Base-by-base conservation (phyloP, 2,329 filamentous ascomycete genomes). In the Fusarium austroafricanum region DNA sequence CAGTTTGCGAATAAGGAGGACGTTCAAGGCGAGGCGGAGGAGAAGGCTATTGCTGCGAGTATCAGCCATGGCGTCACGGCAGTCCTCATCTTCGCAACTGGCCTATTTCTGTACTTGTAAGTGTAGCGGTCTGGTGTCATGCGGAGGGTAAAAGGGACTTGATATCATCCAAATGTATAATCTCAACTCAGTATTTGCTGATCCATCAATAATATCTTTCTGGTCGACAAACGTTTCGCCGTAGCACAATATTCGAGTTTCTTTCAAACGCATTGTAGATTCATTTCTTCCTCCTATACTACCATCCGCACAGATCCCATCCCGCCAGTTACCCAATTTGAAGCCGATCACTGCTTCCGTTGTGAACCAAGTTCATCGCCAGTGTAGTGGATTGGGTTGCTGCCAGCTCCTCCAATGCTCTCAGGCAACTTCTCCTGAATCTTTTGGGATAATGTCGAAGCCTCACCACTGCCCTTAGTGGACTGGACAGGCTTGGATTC, bases 381-480 rank as follows among this genome's bases (percentile, higher is more conserved):
- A 14, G 72, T 73, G 4, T 75, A 56, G 14, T 72, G 70, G 5
- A 75, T 60, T 0, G 39, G 58, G 17, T 68, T 74, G 1, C 71
- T 71, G 0, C 66, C 57, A 2, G 68, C 73, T 14, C 65, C 44
- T 38, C 73, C 68, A 10, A 74, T 21, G 4, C 62, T 57, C 42
- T 74, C 70, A 1, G 73, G 70, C 4, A 75, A 18, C 18, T 52
- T 56, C 7, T 75, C 65, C 47, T 75, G 73, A 0, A 68, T 12
- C 40, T 73, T 73, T 44, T 70, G 50, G 2, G 73, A 71, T 10
- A 10, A 26, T 26, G 6, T 26, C 26, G 26, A 26, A 74, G 66
- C 62, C 2, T 62, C 38, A 0, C 67, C 59, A 7, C 55, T 61
- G 2, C 55, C 61, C 31, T 71, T 63, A 12, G 61, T 67, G 0